phyloP scores from a whole-genome alignment of 2,329 filamentous ascomycete genomes.

The Fusarium scirpi region DNA sequence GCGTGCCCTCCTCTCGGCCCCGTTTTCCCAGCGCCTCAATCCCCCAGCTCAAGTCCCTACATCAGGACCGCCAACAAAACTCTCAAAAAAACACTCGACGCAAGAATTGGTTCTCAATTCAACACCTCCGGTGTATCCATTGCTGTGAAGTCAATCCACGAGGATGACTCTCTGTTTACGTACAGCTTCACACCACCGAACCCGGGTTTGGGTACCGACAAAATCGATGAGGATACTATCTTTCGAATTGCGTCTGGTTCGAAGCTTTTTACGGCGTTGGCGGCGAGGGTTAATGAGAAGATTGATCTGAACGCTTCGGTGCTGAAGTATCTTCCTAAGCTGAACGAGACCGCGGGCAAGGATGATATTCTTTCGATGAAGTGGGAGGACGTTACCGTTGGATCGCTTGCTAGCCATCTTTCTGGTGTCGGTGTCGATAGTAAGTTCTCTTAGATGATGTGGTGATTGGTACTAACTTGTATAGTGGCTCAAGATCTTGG shows the following conservation, averaged over 20 bases:
- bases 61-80: conserved; percentile 47
- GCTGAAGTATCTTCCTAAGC: conserved; percentile 58
- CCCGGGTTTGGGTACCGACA: conserved; percentile 40
- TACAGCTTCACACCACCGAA: conserved; percentile 56
- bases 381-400: conserved; percentile 63
- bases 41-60: conserved; percentile 48
- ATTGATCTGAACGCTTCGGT: conserved; percentile 57
- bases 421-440: conserved; percentile 56
- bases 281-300: conserved; percentile 46
- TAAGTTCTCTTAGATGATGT: conserved; percentile 33
- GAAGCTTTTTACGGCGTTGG: conserved; percentile 52
- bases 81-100: conserved; percentile 46
- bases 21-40: conserved; percentile 54
- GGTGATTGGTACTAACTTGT: neutral
- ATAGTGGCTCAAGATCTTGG: conserved; percentile 52
- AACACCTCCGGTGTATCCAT: conserved; percentile 54
- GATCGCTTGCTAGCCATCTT: conserved; percentile 59
- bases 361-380: conserved; percentile 52
- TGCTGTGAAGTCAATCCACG: conserved; percentile 57
- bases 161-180: conserved; percentile 53
- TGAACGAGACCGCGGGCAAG: conserved; percentile 42
- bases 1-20: conserved; percentile 58
- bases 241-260: conserved; percentile 53
- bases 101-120: conserved; percentile 43
- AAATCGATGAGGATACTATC: conserved; percentile 50